Conservation (phyloP, 441 rosid species). For the Erodium trifolium region DNA sequence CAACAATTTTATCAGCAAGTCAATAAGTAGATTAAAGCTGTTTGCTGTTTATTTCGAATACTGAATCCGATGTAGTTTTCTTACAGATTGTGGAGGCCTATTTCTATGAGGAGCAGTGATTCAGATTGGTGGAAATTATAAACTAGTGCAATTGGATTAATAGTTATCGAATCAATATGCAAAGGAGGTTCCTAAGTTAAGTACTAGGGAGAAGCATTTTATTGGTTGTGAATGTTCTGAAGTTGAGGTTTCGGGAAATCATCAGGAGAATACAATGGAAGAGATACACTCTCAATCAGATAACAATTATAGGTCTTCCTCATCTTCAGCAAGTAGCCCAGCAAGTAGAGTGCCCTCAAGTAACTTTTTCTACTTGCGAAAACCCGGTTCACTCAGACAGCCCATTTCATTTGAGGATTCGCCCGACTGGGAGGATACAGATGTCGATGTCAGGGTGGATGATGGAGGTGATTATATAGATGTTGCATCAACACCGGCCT, state of each 20-base stretch:
- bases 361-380: slow-evolving; percentile 85
- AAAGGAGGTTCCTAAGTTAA: slow-evolving; percentile 4
- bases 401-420: slow-evolving; percentile 98
- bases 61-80: background rate
- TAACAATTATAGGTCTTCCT: slow-evolving; percentile 65
- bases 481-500: slow-evolving; percentile 55
- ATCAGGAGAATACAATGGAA: slow-evolving; percentile 42
- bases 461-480: slow-evolving; percentile 80
- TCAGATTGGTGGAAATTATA: background rate
- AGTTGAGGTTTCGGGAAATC: slow-evolving; percentile 14
- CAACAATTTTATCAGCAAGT: background rate
- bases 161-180: slow-evolving; percentile 4
- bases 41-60: background rate
- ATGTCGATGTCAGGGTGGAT: slow-evolving; percentile 61
- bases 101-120: background rate
- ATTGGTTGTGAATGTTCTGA: slow-evolving; percentile 7
- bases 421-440: slow-evolving; percentile 98
- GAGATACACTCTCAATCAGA: slow-evolving; percentile 98
- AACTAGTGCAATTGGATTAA: background rate
- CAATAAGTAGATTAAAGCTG: background rate
- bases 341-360: slow-evolving; percentile 95
- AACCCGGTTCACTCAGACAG: slow-evolving; percentile 81
- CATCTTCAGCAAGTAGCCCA: slow-evolving; percentile 97
- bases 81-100: background rate
- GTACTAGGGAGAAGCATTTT: background rate